Evolutionary conservation across 2,329 filamentous ascomycete species (phyloP).

Genomic region (Claviceps africana): DNA sequence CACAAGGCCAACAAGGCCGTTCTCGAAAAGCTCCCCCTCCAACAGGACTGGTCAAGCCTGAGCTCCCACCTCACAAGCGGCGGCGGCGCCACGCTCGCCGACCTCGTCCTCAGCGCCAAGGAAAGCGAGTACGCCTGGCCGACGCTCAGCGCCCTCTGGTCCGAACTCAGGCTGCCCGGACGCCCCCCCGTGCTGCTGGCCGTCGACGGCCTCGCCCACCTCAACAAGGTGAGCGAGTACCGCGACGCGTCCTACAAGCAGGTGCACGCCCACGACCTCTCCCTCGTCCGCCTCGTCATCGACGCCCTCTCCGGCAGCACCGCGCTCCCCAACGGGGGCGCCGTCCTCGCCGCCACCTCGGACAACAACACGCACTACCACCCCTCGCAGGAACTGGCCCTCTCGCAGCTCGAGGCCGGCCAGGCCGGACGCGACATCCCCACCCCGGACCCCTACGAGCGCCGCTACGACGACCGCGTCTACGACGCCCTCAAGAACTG

Average conservation of each 20-base stretch:
- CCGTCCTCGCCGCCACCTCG: conserved; percentile 61
- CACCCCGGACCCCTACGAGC: conserved; percentile 37
- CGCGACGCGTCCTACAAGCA: conserved; percentile 52
- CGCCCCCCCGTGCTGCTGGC: conserved; percentile 53
- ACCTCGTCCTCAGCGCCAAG: conserved; percentile 55
- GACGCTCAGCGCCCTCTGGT: conserved; percentile 68
- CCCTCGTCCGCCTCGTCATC: conserved; percentile 60
- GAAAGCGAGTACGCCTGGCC: conserved; percentile 69
- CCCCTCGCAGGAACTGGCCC: conserved; percentile 53
- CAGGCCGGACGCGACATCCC: conserved; percentile 24
- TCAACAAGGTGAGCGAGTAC: conserved; percentile 70
- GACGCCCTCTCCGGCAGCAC: conserved; percentile 52
- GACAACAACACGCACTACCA: conserved; percentile 53
- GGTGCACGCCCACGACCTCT: conserved; percentile 78
- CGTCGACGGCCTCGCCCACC: conserved; percentile 66
- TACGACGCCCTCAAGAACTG: conserved; percentile 38
- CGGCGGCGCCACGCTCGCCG: conserved; percentile 48
- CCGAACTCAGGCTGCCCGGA: conserved; percentile 49
- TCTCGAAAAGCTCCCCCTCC: conserved; percentile 37
- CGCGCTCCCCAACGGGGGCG: conserved; percentile 56
- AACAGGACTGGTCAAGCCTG: conserved; percentile 29
- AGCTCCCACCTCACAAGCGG: conserved; percentile 32
- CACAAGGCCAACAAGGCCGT: conserved; percentile 56
- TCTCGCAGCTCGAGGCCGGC: conserved; percentile 41
- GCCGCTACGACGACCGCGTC: conserved; percentile 42